Evolutionary conservation across 208 protist genomes (phyloP).

Genomic region (Leishmania mexicana): DNA sequence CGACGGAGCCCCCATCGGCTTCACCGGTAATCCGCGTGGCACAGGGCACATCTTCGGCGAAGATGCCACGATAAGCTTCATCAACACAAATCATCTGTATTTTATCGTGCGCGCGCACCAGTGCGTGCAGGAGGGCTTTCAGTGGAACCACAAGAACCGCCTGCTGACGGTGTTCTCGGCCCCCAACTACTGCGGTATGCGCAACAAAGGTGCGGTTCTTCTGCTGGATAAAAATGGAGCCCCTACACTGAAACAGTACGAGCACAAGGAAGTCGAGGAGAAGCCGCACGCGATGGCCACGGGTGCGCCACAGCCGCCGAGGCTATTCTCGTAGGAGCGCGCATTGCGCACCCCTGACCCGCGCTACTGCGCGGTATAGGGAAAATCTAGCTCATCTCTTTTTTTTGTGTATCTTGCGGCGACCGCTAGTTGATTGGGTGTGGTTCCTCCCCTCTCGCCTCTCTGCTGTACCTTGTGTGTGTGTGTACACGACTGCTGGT

Average conservation of each 20-base stretch:
- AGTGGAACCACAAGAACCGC: slow-evolving; percentile 98
- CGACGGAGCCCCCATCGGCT: slow-evolving; percentile 80
- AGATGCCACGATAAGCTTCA: slow-evolving; percentile 97
- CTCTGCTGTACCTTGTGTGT: background rate
- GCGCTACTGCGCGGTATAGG: background rate
- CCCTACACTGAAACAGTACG: slow-evolving; percentile 72
- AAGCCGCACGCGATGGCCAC: slow-evolving; percentile 13
- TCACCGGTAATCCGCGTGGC: slow-evolving; percentile 97
- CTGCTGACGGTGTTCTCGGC: slow-evolving; percentile 99
- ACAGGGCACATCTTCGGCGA: slow-evolving; percentile 98
- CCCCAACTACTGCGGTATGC: slow-evolving; percentile 99
- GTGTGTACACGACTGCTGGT: background rate
- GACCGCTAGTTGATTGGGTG: background rate
- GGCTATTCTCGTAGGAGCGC: slow-evolving; percentile 21
- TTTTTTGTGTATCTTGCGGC: background rate
- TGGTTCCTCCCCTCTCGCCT: background rate
- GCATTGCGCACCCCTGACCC: background rate
- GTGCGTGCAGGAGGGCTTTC: slow-evolving; percentile 97
- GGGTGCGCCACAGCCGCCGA: slow-evolving; percentile 20
- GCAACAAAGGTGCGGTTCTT: slow-evolving; percentile 98
- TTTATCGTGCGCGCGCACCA: slow-evolving; percentile 99
- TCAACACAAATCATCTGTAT: slow-evolving; percentile 96
- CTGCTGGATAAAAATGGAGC: slow-evolving; percentile 54
- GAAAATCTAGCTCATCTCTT: background rate
- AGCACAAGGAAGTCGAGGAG: slow-evolving; percentile 26